Evolutionary conservation across 352 stramenopile species (phyloP).

Genomic region (Phytophthora macrochlamydospora): DNA sequence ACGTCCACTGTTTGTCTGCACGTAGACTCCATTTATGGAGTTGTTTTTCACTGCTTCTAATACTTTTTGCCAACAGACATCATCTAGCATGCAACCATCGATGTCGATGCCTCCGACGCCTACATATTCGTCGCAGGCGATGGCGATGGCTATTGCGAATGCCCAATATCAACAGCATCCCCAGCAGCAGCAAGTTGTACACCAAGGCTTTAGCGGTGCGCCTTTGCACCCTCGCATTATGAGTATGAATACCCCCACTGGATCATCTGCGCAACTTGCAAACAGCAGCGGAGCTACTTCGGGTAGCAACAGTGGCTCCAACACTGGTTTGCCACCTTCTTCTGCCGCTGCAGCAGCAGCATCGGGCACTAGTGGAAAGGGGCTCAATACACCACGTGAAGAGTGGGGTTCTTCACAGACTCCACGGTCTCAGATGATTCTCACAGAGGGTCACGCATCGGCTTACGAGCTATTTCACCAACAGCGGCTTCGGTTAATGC

Average conservation of each 20-base stretch:
- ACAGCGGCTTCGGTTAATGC: slow-evolving; percentile 81
- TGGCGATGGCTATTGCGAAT: slow-evolving; percentile 43
- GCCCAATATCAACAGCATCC: slow-evolving; percentile 33
- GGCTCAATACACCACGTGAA: slow-evolving; percentile 76
- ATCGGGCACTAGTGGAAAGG: slow-evolving; percentile 42
- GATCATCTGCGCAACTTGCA: slow-evolving; percentile 18
- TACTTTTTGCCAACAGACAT: slow-evolving; percentile 12
- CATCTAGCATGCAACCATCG: slow-evolving; percentile 32
- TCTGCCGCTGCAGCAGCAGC: slow-evolving; percentile 25
- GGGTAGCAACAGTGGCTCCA: slow-evolving; percentile 16
- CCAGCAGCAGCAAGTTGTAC: slow-evolving; percentile 21
- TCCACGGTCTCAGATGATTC: slow-evolving; percentile 80
- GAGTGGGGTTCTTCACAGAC: slow-evolving; percentile 89
- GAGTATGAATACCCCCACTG: slow-evolving; percentile 26
- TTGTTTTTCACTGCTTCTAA: too few relatives aligned
- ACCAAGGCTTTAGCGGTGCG: slow-evolving; percentile 46
- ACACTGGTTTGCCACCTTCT: slow-evolving; percentile 46
- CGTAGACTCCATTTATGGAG: too few relatives aligned
- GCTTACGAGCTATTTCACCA: slow-evolving; percentile 90
- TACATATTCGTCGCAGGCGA: slow-evolving; percentile 39
- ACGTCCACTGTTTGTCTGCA: slow-evolving; percentile 13
- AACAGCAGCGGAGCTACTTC: slow-evolving; percentile 25
- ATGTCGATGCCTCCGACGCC: slow-evolving; percentile 35
- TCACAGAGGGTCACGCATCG: slow-evolving; percentile 81
- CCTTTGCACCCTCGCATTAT: slow-evolving; percentile 38